Conservation (phyloP, 768 basidiomycete species). For the Tulasnella sp. region DNA sequence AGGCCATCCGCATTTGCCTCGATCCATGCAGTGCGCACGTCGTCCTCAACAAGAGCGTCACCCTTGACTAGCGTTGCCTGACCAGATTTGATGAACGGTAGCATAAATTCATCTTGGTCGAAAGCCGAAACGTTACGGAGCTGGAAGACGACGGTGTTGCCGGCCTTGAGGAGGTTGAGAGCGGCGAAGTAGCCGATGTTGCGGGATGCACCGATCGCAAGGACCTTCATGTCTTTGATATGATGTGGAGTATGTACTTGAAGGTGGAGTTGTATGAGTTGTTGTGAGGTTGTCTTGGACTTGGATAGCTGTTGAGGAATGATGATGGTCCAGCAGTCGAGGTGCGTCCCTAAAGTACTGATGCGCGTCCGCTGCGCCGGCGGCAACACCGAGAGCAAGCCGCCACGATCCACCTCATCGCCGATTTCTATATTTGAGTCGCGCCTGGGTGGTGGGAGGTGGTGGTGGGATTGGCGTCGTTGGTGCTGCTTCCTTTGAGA, state of each 20-base stretch:
- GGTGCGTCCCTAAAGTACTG: too few species aligned
- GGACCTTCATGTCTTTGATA: constrained; percentile 14
- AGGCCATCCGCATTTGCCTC: not conserved
- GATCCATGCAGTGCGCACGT: constrained; percentile 2
- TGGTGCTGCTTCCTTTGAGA: too few species aligned
- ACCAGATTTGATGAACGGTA: constrained; percentile 9
- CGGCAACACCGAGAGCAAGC: too few species aligned
- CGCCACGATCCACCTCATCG: too few species aligned
- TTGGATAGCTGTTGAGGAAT: too few species aligned
- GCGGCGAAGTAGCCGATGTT: constrained; percentile 18
- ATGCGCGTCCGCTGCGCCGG: too few species aligned
- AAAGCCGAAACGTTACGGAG: constrained; percentile 23
- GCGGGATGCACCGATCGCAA: constrained; percentile 21
- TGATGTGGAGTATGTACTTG: not conserved
- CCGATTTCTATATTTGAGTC: too few species aligned
- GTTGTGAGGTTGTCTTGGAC: too few species aligned
- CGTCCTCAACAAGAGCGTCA: constrained; percentile 11
- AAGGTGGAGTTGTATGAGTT: too few species aligned
- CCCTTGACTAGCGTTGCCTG: constrained; percentile 17
- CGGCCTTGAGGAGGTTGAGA: constrained; percentile 15
- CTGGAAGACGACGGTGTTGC: constrained; percentile 18
- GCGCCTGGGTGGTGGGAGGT: too few species aligned
- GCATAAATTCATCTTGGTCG: not conserved
- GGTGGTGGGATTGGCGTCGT: too few species aligned
- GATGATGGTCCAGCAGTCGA: too few species aligned